These are phyloP conservation scores for Cenchrus fungigraminus DNA, from an alignment of 176 grass and related monocot genomes.

Conservation along the genomic window DNA sequence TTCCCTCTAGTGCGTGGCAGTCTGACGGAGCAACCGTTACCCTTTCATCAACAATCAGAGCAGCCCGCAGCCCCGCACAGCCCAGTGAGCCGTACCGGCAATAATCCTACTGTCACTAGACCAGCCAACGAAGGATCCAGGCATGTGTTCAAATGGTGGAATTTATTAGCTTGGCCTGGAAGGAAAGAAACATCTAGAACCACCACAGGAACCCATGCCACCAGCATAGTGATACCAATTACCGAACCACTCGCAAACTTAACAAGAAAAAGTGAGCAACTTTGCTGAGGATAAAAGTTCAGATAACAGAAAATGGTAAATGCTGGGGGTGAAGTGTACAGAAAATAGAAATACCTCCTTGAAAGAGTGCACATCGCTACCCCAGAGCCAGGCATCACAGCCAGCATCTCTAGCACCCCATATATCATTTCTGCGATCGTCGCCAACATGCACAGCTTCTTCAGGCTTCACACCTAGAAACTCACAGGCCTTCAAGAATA, in stretches of 20 bases:
- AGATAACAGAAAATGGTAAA: conserved; percentile 1
- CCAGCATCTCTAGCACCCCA: conserved; percentile 91
- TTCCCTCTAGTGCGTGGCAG: not conserved
- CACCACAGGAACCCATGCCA: not conserved
- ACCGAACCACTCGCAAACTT: not conserved
- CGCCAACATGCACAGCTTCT: conserved; percentile 81
- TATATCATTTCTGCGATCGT: conserved; percentile 81
- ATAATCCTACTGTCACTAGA: not conserved
- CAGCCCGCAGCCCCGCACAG: not conserved
- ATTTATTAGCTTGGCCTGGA: not conserved
- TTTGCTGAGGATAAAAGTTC: not conserved
- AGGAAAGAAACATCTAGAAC: not conserved
- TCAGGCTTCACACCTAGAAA: conserved; percentile 73
- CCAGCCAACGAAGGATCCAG: not conserved
- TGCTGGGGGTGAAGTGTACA: not conserved
- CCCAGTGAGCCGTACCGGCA: not conserved
- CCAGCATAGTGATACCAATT: conserved; percentile 1
- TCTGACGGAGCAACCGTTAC: not conserved
- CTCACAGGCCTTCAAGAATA: conserved; percentile 90
- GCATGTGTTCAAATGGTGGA: not conserved
- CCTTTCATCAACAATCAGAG: not conserved
- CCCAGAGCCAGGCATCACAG: conserved; percentile 87
- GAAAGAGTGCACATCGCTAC: conserved; percentile 75
- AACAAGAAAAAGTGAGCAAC: not conserved
- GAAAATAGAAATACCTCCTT: conserved; percentile 66